These are phyloP conservation scores for Colletotrichum truncatum DNA, from an alignment of 2,329 filamentous ascomycete genomes.

Conservation along the genomic window DNA sequence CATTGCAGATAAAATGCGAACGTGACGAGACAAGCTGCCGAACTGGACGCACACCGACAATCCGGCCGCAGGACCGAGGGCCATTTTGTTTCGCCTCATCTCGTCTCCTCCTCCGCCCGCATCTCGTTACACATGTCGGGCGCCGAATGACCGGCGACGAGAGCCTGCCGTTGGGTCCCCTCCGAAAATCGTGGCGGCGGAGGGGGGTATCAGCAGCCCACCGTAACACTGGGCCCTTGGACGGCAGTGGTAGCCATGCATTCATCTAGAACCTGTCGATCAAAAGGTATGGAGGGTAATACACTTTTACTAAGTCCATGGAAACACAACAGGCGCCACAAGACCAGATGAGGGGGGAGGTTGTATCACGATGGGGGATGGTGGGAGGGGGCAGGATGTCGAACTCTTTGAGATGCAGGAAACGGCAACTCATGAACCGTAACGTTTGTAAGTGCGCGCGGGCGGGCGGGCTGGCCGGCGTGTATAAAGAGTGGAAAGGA, in stretches of 20 bases:
- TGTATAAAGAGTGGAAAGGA: background rate
- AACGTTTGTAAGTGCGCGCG: background rate
- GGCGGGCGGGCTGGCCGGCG: background rate
- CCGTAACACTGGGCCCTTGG: constrained; percentile 6
- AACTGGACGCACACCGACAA: constrained; percentile 17
- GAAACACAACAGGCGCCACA: constrained; percentile 22
- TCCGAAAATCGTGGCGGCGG: background rate
- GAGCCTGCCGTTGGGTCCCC: constrained; percentile 1
- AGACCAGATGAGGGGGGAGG: background rate
- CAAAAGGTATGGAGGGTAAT: background rate
- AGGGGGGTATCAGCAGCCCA: background rate
- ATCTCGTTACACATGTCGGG: background rate
- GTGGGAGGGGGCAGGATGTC: background rate
- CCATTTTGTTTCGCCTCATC: constrained; percentile 13
- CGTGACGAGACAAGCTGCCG: background rate
- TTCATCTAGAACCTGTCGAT: constrained; percentile 19
- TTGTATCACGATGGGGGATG: background rate
- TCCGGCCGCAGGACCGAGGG: constrained; percentile 12
- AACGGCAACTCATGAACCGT: background rate
- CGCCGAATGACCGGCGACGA: constrained; percentile 14
- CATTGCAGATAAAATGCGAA: constrained; percentile 6
- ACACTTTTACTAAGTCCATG: background rate
- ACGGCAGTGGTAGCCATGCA: background rate
- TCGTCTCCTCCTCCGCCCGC: background rate
- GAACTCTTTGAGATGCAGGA: background rate